Conservation (phyloP, 1,139 yeast genomes). For the Pichia kudriavzevii region DNA sequence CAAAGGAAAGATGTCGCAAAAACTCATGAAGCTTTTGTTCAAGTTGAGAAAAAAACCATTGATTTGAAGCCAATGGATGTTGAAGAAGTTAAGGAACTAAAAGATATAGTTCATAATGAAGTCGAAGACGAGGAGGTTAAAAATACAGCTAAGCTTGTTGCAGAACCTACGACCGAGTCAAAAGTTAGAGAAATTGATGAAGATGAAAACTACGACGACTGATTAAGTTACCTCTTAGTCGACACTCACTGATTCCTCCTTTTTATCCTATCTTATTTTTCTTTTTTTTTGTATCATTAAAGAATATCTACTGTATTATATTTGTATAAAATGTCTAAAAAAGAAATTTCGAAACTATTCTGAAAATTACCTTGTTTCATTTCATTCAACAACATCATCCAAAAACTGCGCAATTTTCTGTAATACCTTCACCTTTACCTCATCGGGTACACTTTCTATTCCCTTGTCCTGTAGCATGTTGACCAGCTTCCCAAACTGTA, state of each 20-base stretch:
- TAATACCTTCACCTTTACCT: conserved; percentile 53
- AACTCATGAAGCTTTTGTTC: not conserved
- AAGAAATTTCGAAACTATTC: too few relatives aligned
- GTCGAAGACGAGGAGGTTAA: conserved; percentile 18
- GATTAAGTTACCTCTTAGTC: not conserved
- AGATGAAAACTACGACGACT: conserved; percentile 76
- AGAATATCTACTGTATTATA: too few relatives aligned
- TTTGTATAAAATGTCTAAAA: too few relatives aligned
- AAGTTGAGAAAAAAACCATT: conserved; percentile 15
- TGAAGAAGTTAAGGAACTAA: conserved; percentile 28
- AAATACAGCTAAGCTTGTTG: not conserved
- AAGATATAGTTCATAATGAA: conserved; percentile 22
- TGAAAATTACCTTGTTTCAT: too few relatives aligned
- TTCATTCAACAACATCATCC: conserved; percentile 36
- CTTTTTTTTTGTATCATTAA: too few relatives aligned
- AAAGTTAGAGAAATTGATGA: conserved; percentile 74
- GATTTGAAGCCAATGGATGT: conserved; percentile 37
- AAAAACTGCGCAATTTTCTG: conserved; percentile 54
- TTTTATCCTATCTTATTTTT: too few relatives aligned
- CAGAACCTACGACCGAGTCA: conserved; percentile 26
- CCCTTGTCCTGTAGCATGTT: conserved; percentile 41
- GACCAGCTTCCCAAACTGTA: conserved; percentile 47
- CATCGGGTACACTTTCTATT: conserved; percentile 50
- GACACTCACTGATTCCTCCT: not conserved
- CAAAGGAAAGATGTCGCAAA: not conserved